Percentiles rank a stretch among this genome's conserved stretches.
Evolutionary conservation across 352 stramenopile species (phyloP).

Genomic region (Globisporangium sylvaticum): DNA sequence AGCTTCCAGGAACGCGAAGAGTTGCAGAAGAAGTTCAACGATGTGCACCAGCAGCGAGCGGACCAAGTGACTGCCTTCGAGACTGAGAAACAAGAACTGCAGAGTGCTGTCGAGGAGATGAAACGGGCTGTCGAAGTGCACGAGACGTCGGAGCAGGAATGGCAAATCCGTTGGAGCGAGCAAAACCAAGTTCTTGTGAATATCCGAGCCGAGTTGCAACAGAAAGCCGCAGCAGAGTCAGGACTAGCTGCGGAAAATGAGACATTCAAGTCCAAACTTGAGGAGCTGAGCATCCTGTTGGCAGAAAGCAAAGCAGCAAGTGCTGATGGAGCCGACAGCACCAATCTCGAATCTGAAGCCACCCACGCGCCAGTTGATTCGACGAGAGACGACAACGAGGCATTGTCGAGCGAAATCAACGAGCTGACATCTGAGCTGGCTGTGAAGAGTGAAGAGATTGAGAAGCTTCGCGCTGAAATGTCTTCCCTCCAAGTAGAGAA

Average conservation of each 20-base stretch:
- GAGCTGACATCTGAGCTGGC: neutral
- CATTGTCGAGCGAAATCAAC: neutral
- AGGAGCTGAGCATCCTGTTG: neutral
- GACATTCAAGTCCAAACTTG: conserved; percentile 3
- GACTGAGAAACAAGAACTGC: conserved; percentile 18
- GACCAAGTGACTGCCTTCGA: conserved; percentile 15
- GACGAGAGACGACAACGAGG: neutral
- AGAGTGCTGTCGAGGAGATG: conserved; percentile 25
- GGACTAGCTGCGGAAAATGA: conserved; percentile 7
- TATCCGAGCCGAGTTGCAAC: neutral
- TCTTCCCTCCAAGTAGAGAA: neutral
- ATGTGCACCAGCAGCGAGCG: conserved; percentile 18
- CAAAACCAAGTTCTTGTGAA: conserved; percentile 2
- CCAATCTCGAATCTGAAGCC: neutral
- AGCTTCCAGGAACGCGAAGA: conserved; percentile 12
- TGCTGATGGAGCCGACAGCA: neutral
- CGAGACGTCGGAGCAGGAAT: conserved; percentile 9
- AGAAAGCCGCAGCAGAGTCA: conserved; percentile 4
- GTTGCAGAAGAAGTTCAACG: conserved; percentile 17
- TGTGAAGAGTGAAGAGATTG: neutral
- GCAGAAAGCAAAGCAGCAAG: neutral
- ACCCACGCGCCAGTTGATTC: neutral
- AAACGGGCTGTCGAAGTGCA: conserved; percentile 16
- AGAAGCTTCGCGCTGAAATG: neutral
- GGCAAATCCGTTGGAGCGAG: conserved; percentile 16